A percentile compares a stretch with the other conserved stretches of the same genome.
phyloP scores from a whole-genome alignment of 108 stramenopile genomes.

The Asterionellopsis glacialis region DNA sequence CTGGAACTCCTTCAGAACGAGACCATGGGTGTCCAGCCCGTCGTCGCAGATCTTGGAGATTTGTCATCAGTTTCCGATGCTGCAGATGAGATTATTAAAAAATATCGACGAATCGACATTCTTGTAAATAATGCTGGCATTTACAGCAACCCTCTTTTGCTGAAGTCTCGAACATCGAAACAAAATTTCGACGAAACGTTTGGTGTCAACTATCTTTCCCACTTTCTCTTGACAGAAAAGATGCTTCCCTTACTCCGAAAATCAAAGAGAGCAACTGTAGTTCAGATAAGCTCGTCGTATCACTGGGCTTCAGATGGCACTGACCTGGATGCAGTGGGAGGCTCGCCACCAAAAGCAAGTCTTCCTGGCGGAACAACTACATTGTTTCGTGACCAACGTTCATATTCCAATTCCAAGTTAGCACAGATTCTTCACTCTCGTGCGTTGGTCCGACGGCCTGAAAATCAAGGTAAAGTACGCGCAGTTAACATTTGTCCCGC shows the following conservation, averaged over 20 bases:
- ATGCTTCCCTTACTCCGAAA: constrained; percentile 31
- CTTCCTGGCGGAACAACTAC: constrained; percentile 13
- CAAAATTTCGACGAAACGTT: not conserved
- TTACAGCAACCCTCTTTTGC: not conserved
- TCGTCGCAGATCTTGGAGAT: constrained; percentile 42
- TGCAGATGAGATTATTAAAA: constrained; percentile 26
- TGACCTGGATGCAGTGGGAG: constrained; percentile 1
- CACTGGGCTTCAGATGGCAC: constrained; percentile 37
- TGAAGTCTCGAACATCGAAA: not conserved
- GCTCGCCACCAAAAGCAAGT: constrained; percentile 26
- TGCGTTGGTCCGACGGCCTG: constrained; percentile 6
- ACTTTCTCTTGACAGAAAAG: constrained; percentile 55
- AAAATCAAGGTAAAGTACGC: constrained; percentile 6
- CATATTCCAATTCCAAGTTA: constrained; percentile 53
- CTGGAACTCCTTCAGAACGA: constrained; percentile 15
- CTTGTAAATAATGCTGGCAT: constrained; percentile 65
- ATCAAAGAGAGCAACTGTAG: constrained; percentile 21
- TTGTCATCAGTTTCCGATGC: constrained; percentile 38
- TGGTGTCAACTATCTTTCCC: constrained; percentile 55
- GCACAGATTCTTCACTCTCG: constrained; percentile 51
- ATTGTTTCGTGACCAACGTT: constrained; percentile 15
- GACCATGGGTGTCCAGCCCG: constrained; percentile 11
- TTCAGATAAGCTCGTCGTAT: constrained; percentile 37
- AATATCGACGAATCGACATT: constrained; percentile 34
- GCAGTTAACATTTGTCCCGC: constrained; percentile 43